A percentile compares a stretch with the other conserved stretches of the same genome.
Evolutionary conservation across 2,329 filamentous ascomycete species (phyloP).

Genomic region (Xylaria sp.): DNA sequence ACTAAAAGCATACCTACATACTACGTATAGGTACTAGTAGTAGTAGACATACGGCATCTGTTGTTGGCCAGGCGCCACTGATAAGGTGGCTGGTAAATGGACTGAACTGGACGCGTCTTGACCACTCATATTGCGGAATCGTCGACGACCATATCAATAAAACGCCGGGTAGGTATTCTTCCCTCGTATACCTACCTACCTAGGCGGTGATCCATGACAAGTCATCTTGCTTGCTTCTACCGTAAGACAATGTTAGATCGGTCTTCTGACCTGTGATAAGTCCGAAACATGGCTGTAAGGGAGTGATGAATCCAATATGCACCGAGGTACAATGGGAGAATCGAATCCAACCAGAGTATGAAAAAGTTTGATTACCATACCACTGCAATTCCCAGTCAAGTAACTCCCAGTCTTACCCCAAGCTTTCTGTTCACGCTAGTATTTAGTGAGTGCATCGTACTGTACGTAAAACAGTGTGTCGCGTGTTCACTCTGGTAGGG

Average conservation of each 20-base stretch:
- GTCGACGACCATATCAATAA: conserved; percentile 1
- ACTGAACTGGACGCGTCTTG: conserved; percentile 4
- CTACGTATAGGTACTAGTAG: not conserved
- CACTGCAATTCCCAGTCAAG: not conserved
- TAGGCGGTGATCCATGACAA: not conserved
- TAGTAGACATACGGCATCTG: not conserved
- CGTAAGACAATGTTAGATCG: not conserved
- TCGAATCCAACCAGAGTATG: not conserved
- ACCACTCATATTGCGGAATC: conserved; percentile 12
- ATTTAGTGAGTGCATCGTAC: not conserved
- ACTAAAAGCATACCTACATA: too few relatives aligned
- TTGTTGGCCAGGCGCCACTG: conserved; percentile 4
- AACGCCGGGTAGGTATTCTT: not conserved
- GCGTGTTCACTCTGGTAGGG: not conserved
- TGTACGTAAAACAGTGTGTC: not conserved
- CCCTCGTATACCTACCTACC: too few relatives aligned
- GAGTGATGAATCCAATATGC: not conserved
- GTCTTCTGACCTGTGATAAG: not conserved
- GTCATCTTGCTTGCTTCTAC: not conserved
- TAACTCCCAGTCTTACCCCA: not conserved
- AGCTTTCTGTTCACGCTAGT: not conserved
- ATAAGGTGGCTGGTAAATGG: conserved; percentile 22
- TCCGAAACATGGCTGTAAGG: not conserved
- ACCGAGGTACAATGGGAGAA: not conserved
- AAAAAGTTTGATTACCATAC: conserved; percentile 11